Evolutionary conservation across 1,139 yeast genomes (phyloP).

Genomic region (Suhomyces bribrorum): DNA sequence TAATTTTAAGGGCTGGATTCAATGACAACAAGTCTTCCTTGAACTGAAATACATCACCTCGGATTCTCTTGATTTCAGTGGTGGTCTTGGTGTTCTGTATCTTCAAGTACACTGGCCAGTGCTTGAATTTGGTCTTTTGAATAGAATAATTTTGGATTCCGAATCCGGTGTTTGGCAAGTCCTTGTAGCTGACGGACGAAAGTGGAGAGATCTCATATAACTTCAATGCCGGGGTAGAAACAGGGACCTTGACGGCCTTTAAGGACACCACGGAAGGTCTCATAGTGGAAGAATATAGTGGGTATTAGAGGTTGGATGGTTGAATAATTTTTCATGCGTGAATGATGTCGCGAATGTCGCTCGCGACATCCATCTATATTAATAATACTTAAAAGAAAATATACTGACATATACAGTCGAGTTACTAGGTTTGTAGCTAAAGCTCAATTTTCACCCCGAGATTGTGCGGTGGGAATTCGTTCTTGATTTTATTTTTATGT

Average conservation of each 20-base stretch:
- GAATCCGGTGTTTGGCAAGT: conserved; percentile 44
- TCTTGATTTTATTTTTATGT: conserved; percentile 17
- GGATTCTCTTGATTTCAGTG: conserved; percentile 65
- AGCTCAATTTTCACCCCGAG: conserved; percentile 1
- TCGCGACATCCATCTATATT: neutral
- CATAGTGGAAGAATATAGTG: conserved; percentile 21
- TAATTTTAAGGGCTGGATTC: conserved; percentile 49
- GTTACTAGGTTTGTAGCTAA: neutral
- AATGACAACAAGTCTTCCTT: conserved; percentile 57
- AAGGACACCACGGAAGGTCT: conserved; percentile 27
- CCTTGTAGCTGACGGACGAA: conserved; percentile 25
- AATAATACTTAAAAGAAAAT: neutral
- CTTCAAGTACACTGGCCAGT: conserved; percentile 70
- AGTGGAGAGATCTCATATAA: conserved; percentile 34
- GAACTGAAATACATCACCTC: conserved; percentile 60
- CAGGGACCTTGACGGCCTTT: conserved; percentile 27
- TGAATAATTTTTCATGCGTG: conserved; percentile 6
- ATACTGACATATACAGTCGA: neutral
- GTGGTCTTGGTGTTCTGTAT: conserved; percentile 51
- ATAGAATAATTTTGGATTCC: conserved; percentile 51
- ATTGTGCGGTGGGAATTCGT: neutral
- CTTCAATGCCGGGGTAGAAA: conserved; percentile 20
- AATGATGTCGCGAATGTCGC: conserved; percentile 1
- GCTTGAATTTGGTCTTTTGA: conserved; percentile 57
- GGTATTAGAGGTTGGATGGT: neutral